These are phyloP conservation scores for Trichoderma polysporum DNA, from an alignment of 2,329 filamentous ascomycete species.

Conservation along the genomic window DNA sequence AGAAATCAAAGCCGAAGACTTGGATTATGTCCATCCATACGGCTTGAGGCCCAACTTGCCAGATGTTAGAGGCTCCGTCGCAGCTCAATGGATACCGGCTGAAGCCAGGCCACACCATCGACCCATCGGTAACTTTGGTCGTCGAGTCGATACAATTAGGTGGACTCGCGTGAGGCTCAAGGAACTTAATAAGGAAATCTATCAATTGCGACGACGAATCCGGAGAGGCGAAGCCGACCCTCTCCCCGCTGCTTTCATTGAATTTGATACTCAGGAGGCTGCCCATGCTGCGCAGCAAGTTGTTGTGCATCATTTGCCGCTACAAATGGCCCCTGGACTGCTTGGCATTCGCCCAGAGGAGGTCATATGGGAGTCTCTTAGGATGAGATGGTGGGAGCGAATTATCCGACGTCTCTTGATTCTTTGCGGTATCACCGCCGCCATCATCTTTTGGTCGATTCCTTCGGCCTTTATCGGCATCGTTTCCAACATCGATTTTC, in stretches of 20 bases:
- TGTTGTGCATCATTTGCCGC: conserved; percentile 79
- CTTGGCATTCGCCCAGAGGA: conserved; percentile 81
- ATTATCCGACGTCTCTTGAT: conserved; percentile 70
- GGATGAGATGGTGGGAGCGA: conserved; percentile 82
- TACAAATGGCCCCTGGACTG: conserved; percentile 83
- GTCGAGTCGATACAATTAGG: conserved; percentile 92
- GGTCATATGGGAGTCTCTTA: conserved; percentile 83
- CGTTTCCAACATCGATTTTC: conserved; percentile 77
- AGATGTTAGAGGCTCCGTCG: conserved; percentile 52
- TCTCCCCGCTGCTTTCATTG: conserved; percentile 81
- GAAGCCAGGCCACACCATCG: conserved; percentile 75
- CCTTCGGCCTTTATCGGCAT: conserved; percentile 76
- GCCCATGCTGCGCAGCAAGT: conserved; percentile 87
- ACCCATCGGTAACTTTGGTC: conserved; percentile 67
- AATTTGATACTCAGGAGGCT: conserved; percentile 78
- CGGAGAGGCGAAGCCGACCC: conserved; percentile 67
- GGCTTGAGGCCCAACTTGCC: conserved; percentile 37
- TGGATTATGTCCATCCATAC: conserved; percentile 40
- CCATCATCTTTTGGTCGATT: conserved; percentile 85
- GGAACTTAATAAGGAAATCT: conserved; percentile 42
- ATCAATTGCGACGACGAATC: conserved; percentile 71
- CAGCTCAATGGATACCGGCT: conserved; percentile 70
- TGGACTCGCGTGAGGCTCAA: conserved; percentile 66
- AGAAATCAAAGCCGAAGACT: conserved; percentile 30
- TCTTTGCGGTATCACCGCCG: conserved; percentile 67